Evolutionary conservation across 257 asterid species (phyloP), one percentile per base, ranked within the genome.

Genomic region (Gentiana macrophylla): DNA sequence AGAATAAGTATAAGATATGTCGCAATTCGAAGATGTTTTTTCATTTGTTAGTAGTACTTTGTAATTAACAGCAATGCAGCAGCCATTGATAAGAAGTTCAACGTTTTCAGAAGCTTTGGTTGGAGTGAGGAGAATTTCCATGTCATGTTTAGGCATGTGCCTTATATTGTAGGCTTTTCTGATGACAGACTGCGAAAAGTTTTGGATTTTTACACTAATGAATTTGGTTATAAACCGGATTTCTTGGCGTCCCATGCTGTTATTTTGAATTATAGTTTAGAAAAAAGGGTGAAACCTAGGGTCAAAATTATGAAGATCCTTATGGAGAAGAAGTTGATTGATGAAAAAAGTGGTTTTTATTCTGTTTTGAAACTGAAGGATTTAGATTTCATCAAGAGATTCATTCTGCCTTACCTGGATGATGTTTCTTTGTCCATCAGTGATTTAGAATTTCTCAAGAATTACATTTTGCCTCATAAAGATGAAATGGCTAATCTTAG

Each of bases 211-310:
- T 49, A 33, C 35, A 4, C 45, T 15, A 52, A 45, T 11, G 68
- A 45, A 35, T 51, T 50, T 52, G 68, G 68, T 10, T 57, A 7
- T 35, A 8, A 55, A 3, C 6, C 46, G 0, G 56, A 50, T 7
- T 56, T 55, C 45, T 43, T 68, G 50, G 64, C 56, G 15, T 35
- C 37, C 5, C 57, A 2, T 9, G 59, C 73, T 2, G 1, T 9
- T 0, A 6, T 62, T 34, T n/a, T 68, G 0, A 37, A 41, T 41
- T 12, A 35, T 7, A 62, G 74, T 62, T 47, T 71, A 64, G 70
- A 71, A 54, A 66, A 48, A 53, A 65, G 71, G 49, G 52, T 70
- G 57, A 59, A 55, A 46, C 71, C 71, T 1, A 65, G 75, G 62
- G 47, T 7, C 36, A 49, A 13, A 13, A 48, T 70, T n/a, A 3